A percentile compares a stretch with the other conserved stretches of the same genome.
These are phyloP conservation scores for Gossypium australe DNA, from an alignment of 345 rosid species.

Conservation along the genomic window DNA sequence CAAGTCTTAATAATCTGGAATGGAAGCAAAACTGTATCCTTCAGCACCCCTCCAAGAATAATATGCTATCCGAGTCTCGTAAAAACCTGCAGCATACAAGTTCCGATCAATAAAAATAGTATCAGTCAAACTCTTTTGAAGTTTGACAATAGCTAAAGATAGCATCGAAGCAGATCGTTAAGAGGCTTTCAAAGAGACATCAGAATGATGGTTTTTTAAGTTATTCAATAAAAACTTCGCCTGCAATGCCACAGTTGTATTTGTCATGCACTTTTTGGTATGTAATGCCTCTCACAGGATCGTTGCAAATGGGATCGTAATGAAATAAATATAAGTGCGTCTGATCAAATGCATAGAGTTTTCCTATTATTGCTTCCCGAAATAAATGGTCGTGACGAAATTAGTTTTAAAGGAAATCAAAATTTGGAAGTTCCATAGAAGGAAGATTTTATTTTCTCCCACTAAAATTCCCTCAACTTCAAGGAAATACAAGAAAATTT, in stretches of 20 bases:
- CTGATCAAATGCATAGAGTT: not conserved
- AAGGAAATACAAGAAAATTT: too few relatives aligned
- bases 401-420: too few relatives aligned
- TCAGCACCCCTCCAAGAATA: conserved; percentile 84
- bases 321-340: not conserved
- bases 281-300: not conserved
- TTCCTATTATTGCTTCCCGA: not conserved
- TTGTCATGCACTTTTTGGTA: not conserved
- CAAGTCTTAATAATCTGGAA: conserved; percentile 58
- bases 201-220: not conserved
- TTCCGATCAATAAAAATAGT: not conserved
- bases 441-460: too few relatives aligned
- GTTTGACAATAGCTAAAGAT: not conserved
- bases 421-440: too few relatives aligned
- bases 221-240: not conserved
- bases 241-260: not conserved
- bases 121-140: not conserved
- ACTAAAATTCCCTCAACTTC: too few relatives aligned
- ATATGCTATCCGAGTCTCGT: conserved; percentile 85
- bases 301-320: not conserved
- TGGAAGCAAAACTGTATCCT: conserved; percentile 74
- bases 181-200: not conserved
- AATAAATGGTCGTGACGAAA: too few relatives aligned
- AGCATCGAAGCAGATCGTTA: not conserved
- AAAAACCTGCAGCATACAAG: conserved; percentile 53